Evolutionary conservation across 192 early-diverging fungal genomes (phyloP), one percentile per base, ranked within the genome.

Genomic region (Entomortierella lignicola): DNA sequence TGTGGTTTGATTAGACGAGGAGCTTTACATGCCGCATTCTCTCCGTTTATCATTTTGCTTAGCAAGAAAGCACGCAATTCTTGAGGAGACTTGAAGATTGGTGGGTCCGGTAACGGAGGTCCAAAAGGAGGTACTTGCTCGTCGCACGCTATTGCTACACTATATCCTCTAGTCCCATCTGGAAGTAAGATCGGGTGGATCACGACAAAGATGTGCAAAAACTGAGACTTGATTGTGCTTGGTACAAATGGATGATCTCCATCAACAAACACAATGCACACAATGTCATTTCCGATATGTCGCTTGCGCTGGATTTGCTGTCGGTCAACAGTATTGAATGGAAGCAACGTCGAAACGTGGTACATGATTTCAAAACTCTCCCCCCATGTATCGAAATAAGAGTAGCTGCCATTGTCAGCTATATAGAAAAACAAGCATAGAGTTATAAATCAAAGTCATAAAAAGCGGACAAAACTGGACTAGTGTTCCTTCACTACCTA

Each of bases 261-360:
- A 63, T 89, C 82, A 0, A 84, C 85, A 77, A 90, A 90, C 2
- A 89, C 71, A 34, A 90, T 83, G 59, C 88, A 87, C 8, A 89
- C 85, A 66, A 90, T 89, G 55, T 90, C 89, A 71, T 90, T 90
- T 44, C 89, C 89, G 47, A 90, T 88, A 63, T 90, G 89, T 25
- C 88, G 48, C 67, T 90, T 90, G 42, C 86, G 72, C 52, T 89
- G 86, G 55, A 90, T 87, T 59, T 95, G 93, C 63, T 93, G 91
- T 43, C 84, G 84, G 69, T 93, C 92, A 20, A 83, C 86, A 18
- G 79, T 85, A 41, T 85, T 87, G 72, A 77, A 92, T 4, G 94
- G 94, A 31, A 95, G 80, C 21, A 94, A 62, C 0, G 94, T 90
- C 12, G 92, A 84, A 1, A 95, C 91, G 67, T 95, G 94, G 73